A percentile compares a stretch with the other conserved stretches of the same genome.
Evolutionary conservation across 139 green algal species (phyloP).

Genomic region (Ettlia oleoabundans): DNA sequence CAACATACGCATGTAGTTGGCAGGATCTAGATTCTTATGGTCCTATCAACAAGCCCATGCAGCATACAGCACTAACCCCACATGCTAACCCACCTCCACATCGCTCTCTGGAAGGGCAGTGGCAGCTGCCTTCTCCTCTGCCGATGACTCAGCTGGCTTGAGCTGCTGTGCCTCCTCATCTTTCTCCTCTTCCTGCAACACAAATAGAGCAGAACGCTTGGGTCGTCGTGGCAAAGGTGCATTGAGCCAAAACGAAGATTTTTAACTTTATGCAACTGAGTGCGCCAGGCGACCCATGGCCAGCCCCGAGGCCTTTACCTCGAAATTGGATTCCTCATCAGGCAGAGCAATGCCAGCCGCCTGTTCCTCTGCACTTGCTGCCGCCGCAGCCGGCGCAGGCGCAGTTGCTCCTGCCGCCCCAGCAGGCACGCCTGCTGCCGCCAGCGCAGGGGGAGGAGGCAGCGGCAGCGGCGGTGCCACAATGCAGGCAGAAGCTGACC

Average conservation of each 20-base stretch:
- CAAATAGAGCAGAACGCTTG: too few relatives aligned
- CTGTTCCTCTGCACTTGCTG: background rate
- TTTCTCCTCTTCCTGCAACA: background rate
- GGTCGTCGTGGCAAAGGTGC: too few relatives aligned
- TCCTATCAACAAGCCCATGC: too few relatives aligned
- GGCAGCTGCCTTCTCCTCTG: constrained; percentile 25
- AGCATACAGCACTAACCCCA: too few relatives aligned
- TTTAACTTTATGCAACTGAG: background rate
- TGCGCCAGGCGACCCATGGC: too few relatives aligned
- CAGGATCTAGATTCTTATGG: too few relatives aligned
- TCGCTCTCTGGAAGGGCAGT: constrained; percentile 32
- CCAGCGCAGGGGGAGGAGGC: background rate
- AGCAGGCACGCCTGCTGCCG: background rate
- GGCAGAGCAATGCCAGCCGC: constrained; percentile 20
- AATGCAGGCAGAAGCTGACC: background rate
- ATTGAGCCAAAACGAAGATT: background rate
- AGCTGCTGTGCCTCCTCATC: background rate
- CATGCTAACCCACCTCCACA: constrained; percentile 15
- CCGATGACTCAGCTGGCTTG: background rate
- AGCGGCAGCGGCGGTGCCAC: background rate
- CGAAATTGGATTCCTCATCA: constrained; percentile 19
- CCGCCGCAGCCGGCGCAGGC: background rate
- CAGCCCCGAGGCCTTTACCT: background rate
- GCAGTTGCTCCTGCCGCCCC: background rate
- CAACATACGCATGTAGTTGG: too few relatives aligned